phyloP scores from a whole-genome alignment of 2,329 filamentous ascomycete genomes.

The Cryphonectria radicalis region DNA sequence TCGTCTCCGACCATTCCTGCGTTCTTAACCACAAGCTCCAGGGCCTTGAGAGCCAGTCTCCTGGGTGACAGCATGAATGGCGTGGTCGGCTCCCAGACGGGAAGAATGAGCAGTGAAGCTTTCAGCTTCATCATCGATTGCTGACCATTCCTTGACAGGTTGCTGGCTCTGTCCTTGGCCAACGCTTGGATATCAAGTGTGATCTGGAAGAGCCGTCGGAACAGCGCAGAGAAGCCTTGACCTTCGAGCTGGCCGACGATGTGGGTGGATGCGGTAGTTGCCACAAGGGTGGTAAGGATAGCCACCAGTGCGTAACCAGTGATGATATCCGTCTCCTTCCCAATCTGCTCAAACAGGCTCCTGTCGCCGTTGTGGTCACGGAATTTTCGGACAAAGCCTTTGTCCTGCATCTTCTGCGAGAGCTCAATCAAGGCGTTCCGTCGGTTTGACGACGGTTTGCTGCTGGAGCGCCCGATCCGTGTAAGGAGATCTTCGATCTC shows the following conservation, averaged over 20 bases:
- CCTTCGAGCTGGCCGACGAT: constrained; percentile 60
- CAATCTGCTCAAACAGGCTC: constrained; percentile 66
- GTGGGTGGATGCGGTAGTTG: constrained; percentile 63
- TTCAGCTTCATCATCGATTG: constrained; percentile 60
- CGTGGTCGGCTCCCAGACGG: constrained; percentile 62
- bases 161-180: constrained; percentile 67
- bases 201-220: constrained; percentile 58
- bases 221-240: constrained; percentile 57
- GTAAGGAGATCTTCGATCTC: constrained; percentile 68
- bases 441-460: constrained; percentile 54
- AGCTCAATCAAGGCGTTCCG: constrained; percentile 64
- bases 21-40: constrained; percentile 62
- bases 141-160: constrained; percentile 70
- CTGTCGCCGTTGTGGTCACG: constrained; percentile 74
- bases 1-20: constrained; percentile 53
- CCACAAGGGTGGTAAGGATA: constrained; percentile 65
- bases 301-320: constrained; percentile 67
- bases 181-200: constrained; percentile 62
- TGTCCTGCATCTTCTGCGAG: constrained; percentile 62
- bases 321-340: constrained; percentile 62
- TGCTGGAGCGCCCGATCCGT: constrained; percentile 58
- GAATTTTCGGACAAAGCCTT: constrained; percentile 70
- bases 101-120: constrained; percentile 52
- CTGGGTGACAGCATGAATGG: constrained; percentile 63
- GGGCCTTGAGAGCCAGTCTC: constrained; percentile 64